A percentile compares a stretch with the other conserved stretches of the same genome.
Conservation (phyloP, 169 alveolate species). For the Cryptosporidium ubiquitum region DNA sequence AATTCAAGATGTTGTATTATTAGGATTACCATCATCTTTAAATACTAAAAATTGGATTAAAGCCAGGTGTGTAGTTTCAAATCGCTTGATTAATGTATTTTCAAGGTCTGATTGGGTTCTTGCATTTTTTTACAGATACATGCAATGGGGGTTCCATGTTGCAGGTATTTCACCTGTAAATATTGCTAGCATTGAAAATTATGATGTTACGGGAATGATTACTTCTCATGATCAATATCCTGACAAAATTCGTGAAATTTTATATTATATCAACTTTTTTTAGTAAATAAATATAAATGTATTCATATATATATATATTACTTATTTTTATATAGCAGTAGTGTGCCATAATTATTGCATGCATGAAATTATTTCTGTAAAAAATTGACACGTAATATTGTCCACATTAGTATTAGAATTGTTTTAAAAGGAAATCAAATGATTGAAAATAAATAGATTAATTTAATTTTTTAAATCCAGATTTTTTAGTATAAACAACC, state of each 20-base stretch:
- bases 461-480: background rate
- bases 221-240: slow-evolving; percentile 81
- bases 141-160: slow-evolving; percentile 87
- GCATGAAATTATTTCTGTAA: slow-evolving; percentile 6
- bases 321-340: background rate
- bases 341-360: background rate
- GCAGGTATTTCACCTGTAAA: slow-evolving; percentile 86
- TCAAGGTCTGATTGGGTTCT: slow-evolving; percentile 90
- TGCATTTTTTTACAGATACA: slow-evolving; percentile 90
- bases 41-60: slow-evolving; percentile 85
- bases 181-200: slow-evolving; percentile 83
- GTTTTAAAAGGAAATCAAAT: background rate
- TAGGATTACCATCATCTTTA: slow-evolving; percentile 90
- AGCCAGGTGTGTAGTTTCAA: slow-evolving; percentile 89
- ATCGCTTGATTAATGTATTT: slow-evolving; percentile 89
- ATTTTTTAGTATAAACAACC: background rate
- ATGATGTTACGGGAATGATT: slow-evolving; percentile 85
- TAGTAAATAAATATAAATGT: background rate
- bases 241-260: slow-evolving; percentile 77
- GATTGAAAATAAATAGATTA: background rate
- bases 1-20: slow-evolving; percentile 87
- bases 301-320: background rate
- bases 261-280: slow-evolving; percentile 75
- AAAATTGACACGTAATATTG: slow-evolving; percentile 31
- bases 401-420: slow-evolving; percentile 1